phyloP scores from a whole-genome alignment of 2,329 filamentous ascomycete species.

The Seiridium unicorne region DNA sequence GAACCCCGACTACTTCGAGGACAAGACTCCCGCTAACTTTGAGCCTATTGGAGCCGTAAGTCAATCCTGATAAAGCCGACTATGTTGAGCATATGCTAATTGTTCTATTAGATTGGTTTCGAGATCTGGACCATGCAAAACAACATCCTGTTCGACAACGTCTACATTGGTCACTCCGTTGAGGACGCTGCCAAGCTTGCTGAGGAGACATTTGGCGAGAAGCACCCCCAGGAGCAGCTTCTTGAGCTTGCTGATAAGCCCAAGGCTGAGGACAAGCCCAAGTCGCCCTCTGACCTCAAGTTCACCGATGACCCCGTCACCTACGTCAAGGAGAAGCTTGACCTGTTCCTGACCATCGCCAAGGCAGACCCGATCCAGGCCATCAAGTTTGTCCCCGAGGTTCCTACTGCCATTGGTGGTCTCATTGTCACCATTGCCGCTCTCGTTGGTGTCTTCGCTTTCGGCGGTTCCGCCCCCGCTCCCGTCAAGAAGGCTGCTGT shows the following conservation, averaged over 20 bases:
- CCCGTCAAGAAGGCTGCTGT: slow-evolving; percentile 70
- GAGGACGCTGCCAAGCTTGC: slow-evolving; percentile 89
- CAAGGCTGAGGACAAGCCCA: slow-evolving; percentile 64
- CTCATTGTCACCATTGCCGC: slow-evolving; percentile 68
- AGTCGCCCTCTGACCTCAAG: slow-evolving; percentile 73
- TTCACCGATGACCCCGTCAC: slow-evolving; percentile 89
- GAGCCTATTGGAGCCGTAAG: slow-evolving; percentile 96
- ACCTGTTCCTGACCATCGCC: slow-evolving; percentile 83
- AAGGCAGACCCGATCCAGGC: slow-evolving; percentile 81
- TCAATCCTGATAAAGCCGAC: slow-evolving; percentile 24
- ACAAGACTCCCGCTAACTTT: slow-evolving; percentile 94
- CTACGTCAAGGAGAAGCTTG: slow-evolving; percentile 89
- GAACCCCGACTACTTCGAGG: slow-evolving; percentile 96
- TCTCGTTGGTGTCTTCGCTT: slow-evolving; percentile 64
- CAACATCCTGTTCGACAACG: slow-evolving; percentile 98
- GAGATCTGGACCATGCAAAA: slow-evolving; percentile 99
- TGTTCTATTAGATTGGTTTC: slow-evolving; percentile 73
- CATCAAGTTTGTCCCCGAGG: slow-evolving; percentile 86
- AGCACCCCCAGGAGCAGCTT: slow-evolving; percentile 79
- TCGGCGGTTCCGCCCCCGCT: slow-evolving; percentile 64
- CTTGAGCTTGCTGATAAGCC: slow-evolving; percentile 78
- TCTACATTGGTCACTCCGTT: slow-evolving; percentile 97
- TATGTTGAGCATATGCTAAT: slow-evolving; percentile 14
- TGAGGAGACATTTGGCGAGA: slow-evolving; percentile 85
- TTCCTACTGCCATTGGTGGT: slow-evolving; percentile 76